Evolutionary conservation across 1,284 basidiomycete genomes (phyloP), one percentile per base, ranked within the genome.

Genomic region (Mycosarcoma maydis): DNA sequence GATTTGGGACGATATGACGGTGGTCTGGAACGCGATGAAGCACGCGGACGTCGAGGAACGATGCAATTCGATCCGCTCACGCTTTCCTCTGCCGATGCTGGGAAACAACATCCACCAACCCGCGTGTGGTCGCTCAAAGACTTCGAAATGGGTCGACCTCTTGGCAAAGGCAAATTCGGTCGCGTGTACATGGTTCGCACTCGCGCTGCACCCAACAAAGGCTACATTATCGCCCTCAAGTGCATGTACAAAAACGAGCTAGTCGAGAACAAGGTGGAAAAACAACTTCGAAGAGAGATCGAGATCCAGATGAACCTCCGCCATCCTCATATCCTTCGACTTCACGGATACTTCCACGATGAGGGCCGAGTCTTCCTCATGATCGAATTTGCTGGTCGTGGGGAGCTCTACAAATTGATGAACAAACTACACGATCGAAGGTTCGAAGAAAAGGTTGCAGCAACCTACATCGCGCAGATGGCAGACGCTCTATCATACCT

Each of bases 141-240:
- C 52, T 98, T 99, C 78, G 92, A 97, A 72, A 95, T 98, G 72
- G 96, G 96, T 13, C 88, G 93, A 9, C 93, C 94, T 3, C 87
- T 99, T 0, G 96, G 96, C 24, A 98, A 98, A 82, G 96, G 96
- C 60, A 98, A 98, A 84, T 99, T 98, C 76, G 96, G 96, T 0
- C 91, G 94, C 0, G 96, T 99, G 23, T 98, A 98, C 86, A 94
- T 98, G 88, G 94, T 96, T 36, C 89, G 95, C 46, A 98, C 96
- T 4, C 94, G 93, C 80, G 51, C 36, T 5, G 64, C 61, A 4
- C 69, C 65, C 4, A 60, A 57, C 34, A 73, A 73, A 37, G 76
- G 75, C 19, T 98, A 94, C 85, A 96, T 98, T 78, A 88, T 98
- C 74, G 96, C 95, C 9, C 88, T 98, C 83, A 98, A 98, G 84